Conservation (phyloP, 345 rosid species). For the Eucalyptus brandiana region DNA sequence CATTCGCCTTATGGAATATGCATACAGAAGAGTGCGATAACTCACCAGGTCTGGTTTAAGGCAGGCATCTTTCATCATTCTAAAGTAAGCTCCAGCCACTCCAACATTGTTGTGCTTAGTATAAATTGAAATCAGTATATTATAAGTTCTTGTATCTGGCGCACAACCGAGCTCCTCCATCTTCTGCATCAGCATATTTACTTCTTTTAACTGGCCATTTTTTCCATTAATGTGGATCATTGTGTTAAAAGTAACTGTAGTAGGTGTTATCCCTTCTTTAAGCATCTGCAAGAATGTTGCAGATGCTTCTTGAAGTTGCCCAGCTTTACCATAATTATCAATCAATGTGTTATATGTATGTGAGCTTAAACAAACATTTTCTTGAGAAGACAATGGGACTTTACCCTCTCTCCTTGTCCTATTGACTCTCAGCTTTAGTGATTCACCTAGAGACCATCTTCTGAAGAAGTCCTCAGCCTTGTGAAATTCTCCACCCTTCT, state of each 20-base stretch:
- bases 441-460: slow-evolving; percentile 52
- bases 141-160: slow-evolving; percentile 87
- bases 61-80: slow-evolving; percentile 51
- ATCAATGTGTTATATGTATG: slow-evolving; percentile 78
- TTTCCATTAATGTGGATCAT: slow-evolving; percentile 87
- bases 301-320: slow-evolving; percentile 61
- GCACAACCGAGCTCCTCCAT: slow-evolving; percentile 65
- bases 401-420: background rate
- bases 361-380: slow-evolving; percentile 36
- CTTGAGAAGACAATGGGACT: background rate
- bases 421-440: slow-evolving; percentile 9
- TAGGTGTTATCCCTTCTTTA: slow-evolving; percentile 60
- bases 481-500: slow-evolving; percentile 67
- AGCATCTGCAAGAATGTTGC: slow-evolving; percentile 60
- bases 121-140: slow-evolving; percentile 77
- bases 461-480: slow-evolving; percentile 78
- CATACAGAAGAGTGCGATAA: slow-evolving; percentile 79
- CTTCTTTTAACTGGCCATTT: slow-evolving; percentile 54
- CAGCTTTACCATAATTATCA: slow-evolving; percentile 82
- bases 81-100: slow-evolving; percentile 41
- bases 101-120: slow-evolving; percentile 52
- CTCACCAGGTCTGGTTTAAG: slow-evolving; percentile 78
- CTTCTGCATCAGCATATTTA: slow-evolving; percentile 45
- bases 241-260: slow-evolving; percentile 85
- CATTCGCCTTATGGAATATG: slow-evolving; percentile 77